These are phyloP conservation scores for Colletotrichum sp. DNA, from an alignment of 2,329 filamentous ascomycete genomes.

Conservation along the genomic window DNA sequence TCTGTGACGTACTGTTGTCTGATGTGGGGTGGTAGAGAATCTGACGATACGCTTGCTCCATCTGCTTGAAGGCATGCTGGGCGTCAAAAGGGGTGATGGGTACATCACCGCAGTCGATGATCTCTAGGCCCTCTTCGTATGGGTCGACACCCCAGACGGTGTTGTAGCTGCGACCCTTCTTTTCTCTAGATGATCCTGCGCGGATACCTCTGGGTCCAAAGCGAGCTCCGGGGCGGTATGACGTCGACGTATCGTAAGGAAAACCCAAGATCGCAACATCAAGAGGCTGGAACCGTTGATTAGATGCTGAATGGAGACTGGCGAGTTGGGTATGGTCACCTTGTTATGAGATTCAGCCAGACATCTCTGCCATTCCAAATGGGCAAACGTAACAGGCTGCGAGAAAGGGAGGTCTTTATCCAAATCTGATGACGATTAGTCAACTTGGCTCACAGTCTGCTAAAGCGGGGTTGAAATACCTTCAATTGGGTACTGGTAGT, in stretches of 20 bases:
- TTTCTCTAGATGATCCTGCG: constrained; percentile 80
- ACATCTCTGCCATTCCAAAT: constrained; percentile 3
- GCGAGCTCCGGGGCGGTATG: constrained; percentile 57
- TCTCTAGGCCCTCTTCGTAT: neutral
- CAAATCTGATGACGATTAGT: neutral
- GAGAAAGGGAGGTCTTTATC: constrained; percentile 11
- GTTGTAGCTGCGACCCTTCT: constrained; percentile 42
- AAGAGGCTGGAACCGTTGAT: neutral
- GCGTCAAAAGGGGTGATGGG: constrained; percentile 76
- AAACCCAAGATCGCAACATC: constrained; percentile 3
- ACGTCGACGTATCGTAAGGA: constrained; percentile 12
- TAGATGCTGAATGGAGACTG: neutral
- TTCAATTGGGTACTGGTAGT: neutral
- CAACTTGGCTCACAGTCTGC: neutral
- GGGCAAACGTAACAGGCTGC: constrained; percentile 7
- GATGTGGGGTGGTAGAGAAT: neutral
- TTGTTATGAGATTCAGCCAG: neutral
- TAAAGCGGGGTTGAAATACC: neutral
- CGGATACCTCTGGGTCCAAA: constrained; percentile 90
- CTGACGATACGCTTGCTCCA: constrained; percentile 74
- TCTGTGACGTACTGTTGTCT: neutral
- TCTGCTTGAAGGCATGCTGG: constrained; percentile 77
- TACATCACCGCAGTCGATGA: constrained; percentile 41
- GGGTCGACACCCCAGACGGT: constrained; percentile 1
- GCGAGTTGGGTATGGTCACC: neutral